phyloP scores from a whole-genome alignment of 2,329 filamentous ascomycete species.

The Escovopsis weberi region DNA sequence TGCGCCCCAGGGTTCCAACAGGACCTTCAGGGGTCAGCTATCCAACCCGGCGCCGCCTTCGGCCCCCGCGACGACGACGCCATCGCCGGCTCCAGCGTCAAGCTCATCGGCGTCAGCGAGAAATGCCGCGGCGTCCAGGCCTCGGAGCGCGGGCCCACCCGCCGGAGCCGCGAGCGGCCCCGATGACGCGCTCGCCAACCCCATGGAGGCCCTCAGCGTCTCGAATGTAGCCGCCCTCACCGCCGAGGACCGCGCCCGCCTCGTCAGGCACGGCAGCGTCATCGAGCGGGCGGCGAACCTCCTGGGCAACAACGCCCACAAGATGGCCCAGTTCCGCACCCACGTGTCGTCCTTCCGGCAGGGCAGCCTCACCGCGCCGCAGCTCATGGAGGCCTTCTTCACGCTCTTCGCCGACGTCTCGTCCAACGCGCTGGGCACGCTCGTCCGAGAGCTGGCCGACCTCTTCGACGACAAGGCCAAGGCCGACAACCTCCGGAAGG shows the following conservation, averaged over 20 bases:
- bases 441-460: conserved; percentile 83
- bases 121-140: conserved; percentile 1
- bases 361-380: conserved; percentile 52
- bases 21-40: conserved; percentile 75
- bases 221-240: conserved; percentile 39
- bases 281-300: conserved; percentile 73
- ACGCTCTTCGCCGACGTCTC: conserved; percentile 66
- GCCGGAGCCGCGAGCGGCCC: conserved; percentile 9
- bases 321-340: conserved; percentile 62
- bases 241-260: conserved; percentile 67
- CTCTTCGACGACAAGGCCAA: conserved; percentile 77
- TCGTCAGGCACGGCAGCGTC: conserved; percentile 68
- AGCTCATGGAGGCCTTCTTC: conserved; percentile 79
- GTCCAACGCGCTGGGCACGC: conserved; percentile 67
- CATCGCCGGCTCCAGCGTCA: conserved; percentile 8
- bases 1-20: conserved; percentile 62
- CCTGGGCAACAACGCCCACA: conserved; percentile 59
- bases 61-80: conserved; percentile 10
- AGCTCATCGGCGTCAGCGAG: not conserved
- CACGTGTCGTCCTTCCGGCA: conserved; percentile 67
- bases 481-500: conserved; percentile 56
- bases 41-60: conserved; percentile 27
- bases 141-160: conserved; percentile 8
- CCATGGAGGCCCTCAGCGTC: conserved; percentile 38
- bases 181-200: conserved; percentile 12